These are phyloP conservation scores for Solanum verrucosum DNA, from an alignment of 257 asterid genomes.

Conservation along the genomic window DNA sequence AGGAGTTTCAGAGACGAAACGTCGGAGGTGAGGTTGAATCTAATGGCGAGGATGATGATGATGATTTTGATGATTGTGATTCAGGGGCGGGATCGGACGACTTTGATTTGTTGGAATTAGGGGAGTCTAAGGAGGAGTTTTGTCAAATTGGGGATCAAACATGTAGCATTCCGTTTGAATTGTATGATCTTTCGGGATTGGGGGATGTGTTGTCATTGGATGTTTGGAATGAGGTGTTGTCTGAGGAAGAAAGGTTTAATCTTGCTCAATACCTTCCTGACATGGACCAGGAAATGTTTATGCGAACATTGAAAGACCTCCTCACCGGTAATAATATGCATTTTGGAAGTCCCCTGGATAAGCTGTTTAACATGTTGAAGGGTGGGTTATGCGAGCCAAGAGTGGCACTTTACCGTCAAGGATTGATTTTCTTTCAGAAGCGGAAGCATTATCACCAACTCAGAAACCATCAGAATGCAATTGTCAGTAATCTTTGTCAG, in stretches of 20 bases:
- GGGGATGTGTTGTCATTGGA: slow-evolving; percentile 78
- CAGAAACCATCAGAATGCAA: slow-evolving; percentile 64
- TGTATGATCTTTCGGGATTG: slow-evolving; percentile 80
- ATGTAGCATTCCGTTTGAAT: slow-evolving; percentile 79
- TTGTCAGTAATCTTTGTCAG: slow-evolving; percentile 81
- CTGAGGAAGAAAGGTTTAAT: slow-evolving; percentile 75
- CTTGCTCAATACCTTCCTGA: slow-evolving; percentile 88
- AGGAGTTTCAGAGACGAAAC: slow-evolving; percentile 48
- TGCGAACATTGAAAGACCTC: slow-evolving; percentile 67
- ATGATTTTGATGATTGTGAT: slow-evolving; percentile 87
- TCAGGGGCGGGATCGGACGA: slow-evolving; percentile 99
- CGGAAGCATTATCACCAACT: slow-evolving; percentile 73
- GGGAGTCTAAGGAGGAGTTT: slow-evolving; percentile 87
- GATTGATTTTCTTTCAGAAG: slow-evolving; percentile 70
- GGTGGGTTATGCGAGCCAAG: slow-evolving; percentile 96
- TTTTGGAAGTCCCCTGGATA: slow-evolving; percentile 72
- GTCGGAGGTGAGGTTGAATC: slow-evolving; percentile 49
- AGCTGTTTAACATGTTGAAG: slow-evolving; percentile 77
- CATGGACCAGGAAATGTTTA: slow-evolving; percentile 86
- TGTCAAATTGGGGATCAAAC: slow-evolving; percentile 91
- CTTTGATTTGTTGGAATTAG: slow-evolving; percentile 79
- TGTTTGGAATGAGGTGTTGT: slow-evolving; percentile 86
- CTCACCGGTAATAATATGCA: slow-evolving; percentile 69
- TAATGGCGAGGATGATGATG: slow-evolving; percentile 46
- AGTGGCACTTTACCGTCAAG: slow-evolving; percentile 95